Conservation (phyloP, 2,329 filamentous ascomycete species). For the Xylariaceae sp. region DNA sequence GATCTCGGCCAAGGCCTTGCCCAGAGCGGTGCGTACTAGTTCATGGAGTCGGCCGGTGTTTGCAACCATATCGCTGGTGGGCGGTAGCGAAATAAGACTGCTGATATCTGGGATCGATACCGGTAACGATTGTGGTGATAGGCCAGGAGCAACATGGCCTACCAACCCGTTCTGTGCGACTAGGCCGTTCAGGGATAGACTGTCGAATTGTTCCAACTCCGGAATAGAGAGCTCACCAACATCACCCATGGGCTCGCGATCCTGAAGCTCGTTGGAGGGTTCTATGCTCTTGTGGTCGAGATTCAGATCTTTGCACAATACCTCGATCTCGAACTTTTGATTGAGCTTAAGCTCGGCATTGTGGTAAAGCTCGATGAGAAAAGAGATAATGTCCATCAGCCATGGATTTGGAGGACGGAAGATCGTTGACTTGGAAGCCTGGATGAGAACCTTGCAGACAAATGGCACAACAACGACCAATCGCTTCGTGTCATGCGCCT, state of each 20-base stretch:
- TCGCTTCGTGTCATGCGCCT: conserved; percentile 89
- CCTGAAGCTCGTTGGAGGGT: conserved; percentile 80
- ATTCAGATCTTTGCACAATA: conserved; percentile 86
- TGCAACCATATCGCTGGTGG: conserved; percentile 74
- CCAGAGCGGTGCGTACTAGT: conserved; percentile 82
- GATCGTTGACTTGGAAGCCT: conserved; percentile 78
- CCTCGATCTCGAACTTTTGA: conserved; percentile 97
- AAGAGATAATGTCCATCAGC: conserved; percentile 91
- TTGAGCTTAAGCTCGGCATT: conserved; percentile 92
- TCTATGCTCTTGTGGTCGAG: conserved; percentile 92
- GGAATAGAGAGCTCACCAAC: conserved; percentile 55
- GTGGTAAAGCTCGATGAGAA: conserved; percentile 91
- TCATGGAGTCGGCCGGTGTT: conserved; percentile 63
- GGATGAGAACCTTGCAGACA: conserved; percentile 89
- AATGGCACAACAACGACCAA: conserved; percentile 93
- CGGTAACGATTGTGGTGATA: conserved; percentile 74
- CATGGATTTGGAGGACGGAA: conserved; percentile 96
- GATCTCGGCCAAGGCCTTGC: conserved; percentile 88
- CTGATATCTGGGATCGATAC: conserved; percentile 81
- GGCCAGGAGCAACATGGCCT: conserved; percentile 63
- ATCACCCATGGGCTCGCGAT: conserved; percentile 64
- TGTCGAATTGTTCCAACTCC: conserved; percentile 80
- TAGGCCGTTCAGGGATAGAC: conserved; percentile 66
- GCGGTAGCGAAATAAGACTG: conserved; percentile 74
- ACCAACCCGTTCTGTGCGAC: conserved; percentile 56